These are phyloP conservation scores for Carallia brachiata DNA, from an alignment of 345 rosid species.

Conservation along the genomic window DNA sequence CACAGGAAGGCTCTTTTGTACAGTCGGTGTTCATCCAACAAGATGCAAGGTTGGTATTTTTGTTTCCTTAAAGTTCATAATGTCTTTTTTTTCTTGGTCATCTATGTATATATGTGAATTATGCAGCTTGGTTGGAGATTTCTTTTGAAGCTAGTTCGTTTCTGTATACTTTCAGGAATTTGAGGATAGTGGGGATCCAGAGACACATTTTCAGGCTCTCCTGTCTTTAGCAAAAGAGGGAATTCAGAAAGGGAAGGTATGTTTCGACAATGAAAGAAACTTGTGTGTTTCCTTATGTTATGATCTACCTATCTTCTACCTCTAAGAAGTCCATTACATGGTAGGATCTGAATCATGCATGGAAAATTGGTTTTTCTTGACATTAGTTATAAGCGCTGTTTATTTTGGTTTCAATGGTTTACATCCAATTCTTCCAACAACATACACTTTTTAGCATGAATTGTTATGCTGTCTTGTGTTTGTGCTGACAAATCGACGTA, in stretches of 20 bases:
- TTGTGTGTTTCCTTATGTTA: no score
- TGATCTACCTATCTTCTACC: no score
- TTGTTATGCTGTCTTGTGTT: background rate
- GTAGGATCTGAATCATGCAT: no score
- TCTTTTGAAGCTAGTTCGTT: conserved; percentile 13
- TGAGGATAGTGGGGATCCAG: conserved; percentile 88
- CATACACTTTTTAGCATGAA: background rate
- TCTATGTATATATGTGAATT: conserved; percentile 1
- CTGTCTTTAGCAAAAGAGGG: conserved; percentile 77
- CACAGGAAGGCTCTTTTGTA: conserved; percentile 84
- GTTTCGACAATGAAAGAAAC: background rate
- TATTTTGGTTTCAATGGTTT: no score
- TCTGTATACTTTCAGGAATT: conserved; percentile 56
- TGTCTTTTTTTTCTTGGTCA: conserved; percentile 2
- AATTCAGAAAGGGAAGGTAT: conserved; percentile 84
- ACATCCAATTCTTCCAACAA: no score
- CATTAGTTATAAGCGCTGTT: no score
- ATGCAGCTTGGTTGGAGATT: conserved; percentile 3
- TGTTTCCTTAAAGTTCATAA: conserved; percentile 1
- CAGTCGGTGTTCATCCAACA: conserved; percentile 98
- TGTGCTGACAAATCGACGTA: background rate
- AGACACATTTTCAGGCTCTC: conserved; percentile 79
- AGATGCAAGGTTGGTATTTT: conserved; percentile 65
- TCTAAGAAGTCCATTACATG: no score
- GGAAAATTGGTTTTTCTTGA: no score